Conservation (phyloP, 371 early-diverging fungal species). For the Apophysomyces elegans region DNA sequence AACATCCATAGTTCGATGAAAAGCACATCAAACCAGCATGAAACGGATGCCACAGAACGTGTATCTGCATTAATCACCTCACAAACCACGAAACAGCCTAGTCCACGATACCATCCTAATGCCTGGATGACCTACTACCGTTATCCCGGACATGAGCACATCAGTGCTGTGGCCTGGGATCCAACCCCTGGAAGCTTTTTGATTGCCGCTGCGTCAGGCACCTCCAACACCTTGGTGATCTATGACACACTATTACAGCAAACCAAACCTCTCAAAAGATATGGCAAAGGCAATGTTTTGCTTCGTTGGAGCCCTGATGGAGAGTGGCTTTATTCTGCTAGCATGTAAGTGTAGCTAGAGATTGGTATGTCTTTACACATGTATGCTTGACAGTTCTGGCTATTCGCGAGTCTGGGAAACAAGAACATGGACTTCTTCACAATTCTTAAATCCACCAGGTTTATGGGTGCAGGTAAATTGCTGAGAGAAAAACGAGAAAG, state of each 20-base stretch:
- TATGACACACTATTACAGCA: slow-evolving; percentile 37
- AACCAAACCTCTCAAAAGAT: slow-evolving; percentile 35
- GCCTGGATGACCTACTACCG: slow-evolving; percentile 39
- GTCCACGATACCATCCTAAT: slow-evolving; percentile 10
- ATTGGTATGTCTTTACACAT: neutral
- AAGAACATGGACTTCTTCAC: slow-evolving; percentile 34
- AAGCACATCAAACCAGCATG: neutral
- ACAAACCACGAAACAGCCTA: neutral
- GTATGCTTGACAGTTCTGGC: slow-evolving; percentile 21
- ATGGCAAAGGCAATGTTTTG: slow-evolving; percentile 39
- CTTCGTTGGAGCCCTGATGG: slow-evolving; percentile 54
- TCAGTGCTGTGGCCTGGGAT: slow-evolving; percentile 53
- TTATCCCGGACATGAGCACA: slow-evolving; percentile 29
- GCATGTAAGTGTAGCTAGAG: slow-evolving; percentile 26
- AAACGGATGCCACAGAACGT: neutral
- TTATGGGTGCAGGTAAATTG: slow-evolving; percentile 42
- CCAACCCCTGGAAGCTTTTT: slow-evolving; percentile 48
- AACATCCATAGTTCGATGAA: slow-evolving; percentile 8
- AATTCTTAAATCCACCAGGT: slow-evolving; percentile 43
- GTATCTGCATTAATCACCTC: slow-evolving; percentile 2
- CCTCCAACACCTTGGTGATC: slow-evolving; percentile 31
- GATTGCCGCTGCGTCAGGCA: slow-evolving; percentile 37
- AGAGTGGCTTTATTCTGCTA: slow-evolving; percentile 44
- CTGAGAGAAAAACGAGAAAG: neutral
- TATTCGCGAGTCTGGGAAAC: slow-evolving; percentile 51